These are phyloP conservation scores for Colletotrichum noveboracense DNA, from an alignment of 2,329 filamentous ascomycete genomes.

Conservation along the genomic window DNA sequence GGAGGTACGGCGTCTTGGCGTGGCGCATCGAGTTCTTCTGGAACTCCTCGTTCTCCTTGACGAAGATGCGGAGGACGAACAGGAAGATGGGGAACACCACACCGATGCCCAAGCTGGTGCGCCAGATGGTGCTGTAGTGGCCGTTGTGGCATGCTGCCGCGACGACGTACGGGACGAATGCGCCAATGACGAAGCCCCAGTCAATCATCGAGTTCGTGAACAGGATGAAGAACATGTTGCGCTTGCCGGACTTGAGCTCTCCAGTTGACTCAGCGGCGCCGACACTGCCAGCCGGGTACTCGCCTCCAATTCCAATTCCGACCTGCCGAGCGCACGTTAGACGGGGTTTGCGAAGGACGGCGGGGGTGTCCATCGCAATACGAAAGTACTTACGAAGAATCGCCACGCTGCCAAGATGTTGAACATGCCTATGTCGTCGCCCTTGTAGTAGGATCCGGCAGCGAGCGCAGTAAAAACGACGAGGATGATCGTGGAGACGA, in stretches of 20 bases:
- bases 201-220: conserved; percentile 92
- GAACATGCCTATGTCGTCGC: conserved; percentile 73
- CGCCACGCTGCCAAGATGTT: conserved; percentile 80
- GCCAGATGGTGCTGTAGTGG: conserved; percentile 80
- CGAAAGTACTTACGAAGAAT: conserved; percentile 69
- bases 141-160: conserved; percentile 61
- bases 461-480: conserved; percentile 84
- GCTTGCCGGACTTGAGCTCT: conserved; percentile 77
- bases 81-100: conserved; percentile 78
- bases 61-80: conserved; percentile 72
- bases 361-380: no score
- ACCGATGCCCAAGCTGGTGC: conserved; percentile 79
- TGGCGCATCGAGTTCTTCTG: conserved; percentile 72
- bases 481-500: conserved; percentile 82
- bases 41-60: conserved; percentile 82
- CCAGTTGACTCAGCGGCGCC: conserved; percentile 84
- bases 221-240: conserved; percentile 91
- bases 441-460: conserved; percentile 77
- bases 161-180: conserved; percentile 45
- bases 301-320: conserved; percentile 44
- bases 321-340: background rate
- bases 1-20: conserved; percentile 58
- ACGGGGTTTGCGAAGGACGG: background rate
- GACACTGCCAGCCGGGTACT: conserved; percentile 85
- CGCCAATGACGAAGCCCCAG: conserved; percentile 79